Evolutionary conservation across 805 yeast genomes (phyloP).

Genomic region (Hanseniaspora pseudoguilliermondii): DNA sequence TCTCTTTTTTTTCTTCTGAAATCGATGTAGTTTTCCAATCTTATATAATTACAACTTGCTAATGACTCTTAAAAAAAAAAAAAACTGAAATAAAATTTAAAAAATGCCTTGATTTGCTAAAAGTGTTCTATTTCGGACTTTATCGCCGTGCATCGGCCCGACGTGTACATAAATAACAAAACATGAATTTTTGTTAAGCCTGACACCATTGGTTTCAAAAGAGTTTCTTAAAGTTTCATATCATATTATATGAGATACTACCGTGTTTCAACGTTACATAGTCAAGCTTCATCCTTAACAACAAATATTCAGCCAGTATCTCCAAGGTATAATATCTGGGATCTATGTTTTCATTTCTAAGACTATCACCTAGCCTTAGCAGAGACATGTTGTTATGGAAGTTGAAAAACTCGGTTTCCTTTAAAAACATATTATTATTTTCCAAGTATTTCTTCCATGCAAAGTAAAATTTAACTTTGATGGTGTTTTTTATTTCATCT

Average conservation of each 20-base stretch:
- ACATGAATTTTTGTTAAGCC: no score
- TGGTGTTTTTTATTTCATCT: not conserved
- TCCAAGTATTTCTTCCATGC: not conserved
- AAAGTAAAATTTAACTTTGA: not conserved
- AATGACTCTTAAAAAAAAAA: no score
- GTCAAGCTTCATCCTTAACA: not conserved
- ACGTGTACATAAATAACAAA: no score
- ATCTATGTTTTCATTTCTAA: not conserved
- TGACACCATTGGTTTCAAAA: no score
- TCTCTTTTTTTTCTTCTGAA: no score
- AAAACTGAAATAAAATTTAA: no score
- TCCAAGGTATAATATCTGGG: not conserved
- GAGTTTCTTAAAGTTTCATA: not conserved
- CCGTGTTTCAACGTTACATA: not conserved
- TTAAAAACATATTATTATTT: not conserved
- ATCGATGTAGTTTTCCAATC: no score
- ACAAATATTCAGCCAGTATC: not conserved
- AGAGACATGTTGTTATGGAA: conserved; percentile 11
- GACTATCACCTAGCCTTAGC: not conserved
- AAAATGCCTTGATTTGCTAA: no score
- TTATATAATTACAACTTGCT: no score
- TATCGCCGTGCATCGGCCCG: no score
- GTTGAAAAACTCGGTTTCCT: conserved; percentile 1
- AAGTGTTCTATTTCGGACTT: no score
- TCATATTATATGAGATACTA: not conserved